Conservation (phyloP, 164 flowering plant species). For the Hamamelis virginiana region DNA sequence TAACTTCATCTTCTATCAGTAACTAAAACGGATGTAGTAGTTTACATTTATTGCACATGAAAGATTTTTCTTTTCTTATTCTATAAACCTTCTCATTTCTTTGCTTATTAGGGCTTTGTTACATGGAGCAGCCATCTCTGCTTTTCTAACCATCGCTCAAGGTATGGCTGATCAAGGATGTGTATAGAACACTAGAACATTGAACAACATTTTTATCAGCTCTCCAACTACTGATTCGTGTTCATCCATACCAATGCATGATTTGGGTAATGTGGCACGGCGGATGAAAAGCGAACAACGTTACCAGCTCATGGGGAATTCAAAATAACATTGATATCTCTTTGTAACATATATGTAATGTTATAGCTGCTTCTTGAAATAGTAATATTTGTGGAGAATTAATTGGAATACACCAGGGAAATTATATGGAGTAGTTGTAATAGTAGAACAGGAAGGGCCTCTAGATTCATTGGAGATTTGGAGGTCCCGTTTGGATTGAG, state of each 20-base stretch:
- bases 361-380: too few species aligned
- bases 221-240: not conserved
- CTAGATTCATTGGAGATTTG: not conserved
- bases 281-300: not conserved
- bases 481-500: too few species aligned
- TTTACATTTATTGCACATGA: not conserved
- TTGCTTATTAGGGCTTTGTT: constrained; percentile 58
- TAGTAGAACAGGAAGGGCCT: constrained; percentile 5
- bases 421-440: constrained; percentile 8
- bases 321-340: not conserved
- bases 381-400: not conserved
- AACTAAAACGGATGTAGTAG: not conserved
- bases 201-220: not conserved
- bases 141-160: constrained; percentile 76
- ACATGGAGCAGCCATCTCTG: constrained; percentile 79
- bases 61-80: not conserved
- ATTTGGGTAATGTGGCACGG: not conserved
- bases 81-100: not conserved
- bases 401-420: not conserved
- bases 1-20: too few species aligned
- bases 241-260: not conserved
- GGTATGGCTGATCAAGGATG: constrained; percentile 98
- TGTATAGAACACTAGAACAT: constrained; percentile 40
- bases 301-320: not conserved
- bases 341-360: constrained; percentile 17